phyloP scores from a whole-genome alignment of 1,284 basidiomycete genomes.

The Erythrobasidium hasegawianum region DNA sequence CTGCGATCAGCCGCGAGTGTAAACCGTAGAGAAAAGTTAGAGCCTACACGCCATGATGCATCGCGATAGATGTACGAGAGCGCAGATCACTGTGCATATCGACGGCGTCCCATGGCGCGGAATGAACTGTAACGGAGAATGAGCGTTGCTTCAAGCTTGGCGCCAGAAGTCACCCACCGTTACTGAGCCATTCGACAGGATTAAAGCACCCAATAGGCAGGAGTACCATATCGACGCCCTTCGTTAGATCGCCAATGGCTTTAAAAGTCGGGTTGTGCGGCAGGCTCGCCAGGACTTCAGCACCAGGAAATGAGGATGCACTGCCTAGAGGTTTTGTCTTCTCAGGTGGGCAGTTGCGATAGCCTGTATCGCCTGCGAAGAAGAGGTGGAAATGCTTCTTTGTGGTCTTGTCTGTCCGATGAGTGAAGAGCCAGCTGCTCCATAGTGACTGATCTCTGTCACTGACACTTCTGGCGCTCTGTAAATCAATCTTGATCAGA shows the following conservation, averaged over 20 bases:
- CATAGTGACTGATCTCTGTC: conserved; percentile 9
- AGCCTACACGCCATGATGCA: conserved; percentile 12
- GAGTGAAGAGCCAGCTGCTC: conserved; percentile 2
- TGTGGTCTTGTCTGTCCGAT: background rate
- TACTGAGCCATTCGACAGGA: background rate
- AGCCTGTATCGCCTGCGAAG: background rate
- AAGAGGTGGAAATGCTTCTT: background rate
- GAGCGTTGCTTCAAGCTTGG: background rate
- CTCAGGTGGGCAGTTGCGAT: background rate
- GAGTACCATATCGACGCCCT: background rate
- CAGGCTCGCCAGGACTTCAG: background rate
- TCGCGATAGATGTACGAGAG: background rate
- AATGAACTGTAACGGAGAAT: background rate
- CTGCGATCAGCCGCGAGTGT: too few species aligned
- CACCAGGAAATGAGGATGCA: conserved; percentile 3
- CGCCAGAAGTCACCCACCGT: background rate
- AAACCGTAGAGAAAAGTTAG: too few species aligned
- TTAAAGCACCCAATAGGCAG: conserved; percentile 15
- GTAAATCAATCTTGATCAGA: too few species aligned
- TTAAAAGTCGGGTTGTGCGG: conserved; percentile 11
- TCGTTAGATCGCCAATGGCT: background rate
- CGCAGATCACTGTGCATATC: conserved; percentile 2
- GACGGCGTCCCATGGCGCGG: conserved; percentile 7
- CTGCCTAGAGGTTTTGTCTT: background rate
- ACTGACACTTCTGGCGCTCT: conserved; percentile 6